Percentiles rank a stretch among this genome's conserved stretches.
Conservation (phyloP, 1,284 basidiomycete genomes). For the Tranzscheliella williamsii region DNA sequence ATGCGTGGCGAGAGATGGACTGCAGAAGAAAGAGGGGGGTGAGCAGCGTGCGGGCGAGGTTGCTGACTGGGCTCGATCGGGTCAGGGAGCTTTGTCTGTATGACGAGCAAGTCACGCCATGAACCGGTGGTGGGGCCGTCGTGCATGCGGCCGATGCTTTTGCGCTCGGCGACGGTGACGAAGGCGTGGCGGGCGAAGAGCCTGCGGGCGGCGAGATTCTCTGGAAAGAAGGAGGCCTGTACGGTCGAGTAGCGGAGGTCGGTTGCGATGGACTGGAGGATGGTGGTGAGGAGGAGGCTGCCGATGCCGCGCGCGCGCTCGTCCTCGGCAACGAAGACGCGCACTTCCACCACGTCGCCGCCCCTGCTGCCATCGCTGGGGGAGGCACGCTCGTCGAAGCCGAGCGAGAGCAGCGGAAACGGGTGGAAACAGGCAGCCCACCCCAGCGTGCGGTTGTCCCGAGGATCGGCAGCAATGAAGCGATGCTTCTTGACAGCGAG, state of each 20-base stretch:
- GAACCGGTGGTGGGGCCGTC: constrained; percentile 15
- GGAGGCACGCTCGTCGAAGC: background rate
- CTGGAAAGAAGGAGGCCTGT: constrained; percentile 24
- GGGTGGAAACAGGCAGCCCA: constrained; percentile 28
- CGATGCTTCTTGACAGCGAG: constrained; percentile 32
- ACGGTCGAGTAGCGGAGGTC: constrained; percentile 14
- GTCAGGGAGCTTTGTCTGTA: constrained; percentile 7
- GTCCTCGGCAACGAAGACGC: constrained; percentile 24
- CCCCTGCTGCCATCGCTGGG: constrained; percentile 2
- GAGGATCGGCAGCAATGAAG: constrained; percentile 20
- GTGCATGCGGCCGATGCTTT: constrained; percentile 14
- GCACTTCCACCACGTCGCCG: constrained; percentile 12
- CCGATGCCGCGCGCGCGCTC: constrained; percentile 18
- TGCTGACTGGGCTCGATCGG: background rate
- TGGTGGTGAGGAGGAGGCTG: constrained; percentile 6
- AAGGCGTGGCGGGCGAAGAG: constrained; percentile 15
- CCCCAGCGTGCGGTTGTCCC: constrained; percentile 25
- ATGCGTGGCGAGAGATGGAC: too few relatives aligned
- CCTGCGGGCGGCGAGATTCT: constrained; percentile 7
- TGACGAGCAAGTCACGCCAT: constrained; percentile 21
- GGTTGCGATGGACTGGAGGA: constrained; percentile 7
- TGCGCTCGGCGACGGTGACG: background rate
- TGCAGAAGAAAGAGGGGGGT: too few relatives aligned
- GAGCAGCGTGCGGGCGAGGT: too few relatives aligned
- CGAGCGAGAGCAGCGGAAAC: constrained; percentile 1